Percentiles rank a stretch among this genome's conserved stretches.
phyloP scores from a whole-genome alignment of 148 eudicot species.

The Cornus florida region DNA sequence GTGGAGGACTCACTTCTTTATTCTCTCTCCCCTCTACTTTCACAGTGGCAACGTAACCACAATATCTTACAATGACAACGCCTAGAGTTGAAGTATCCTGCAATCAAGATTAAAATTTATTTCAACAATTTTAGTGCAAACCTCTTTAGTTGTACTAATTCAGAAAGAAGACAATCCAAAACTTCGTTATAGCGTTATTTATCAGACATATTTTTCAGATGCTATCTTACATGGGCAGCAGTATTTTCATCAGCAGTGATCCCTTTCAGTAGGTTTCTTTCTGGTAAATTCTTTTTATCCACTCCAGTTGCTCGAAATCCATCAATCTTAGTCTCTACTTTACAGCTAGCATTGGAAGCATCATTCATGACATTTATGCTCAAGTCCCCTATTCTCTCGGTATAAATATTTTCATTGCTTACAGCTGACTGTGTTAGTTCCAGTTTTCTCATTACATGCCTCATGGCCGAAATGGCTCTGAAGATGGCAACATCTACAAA shows the following conservation, averaged over 20 bases:
- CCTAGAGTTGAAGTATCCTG: constrained; percentile 95
- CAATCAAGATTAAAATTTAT: constrained; percentile 20
- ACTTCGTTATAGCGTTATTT: background rate
- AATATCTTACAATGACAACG: constrained; percentile 72
- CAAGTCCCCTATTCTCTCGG: constrained; percentile 80
- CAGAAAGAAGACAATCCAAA: background rate
- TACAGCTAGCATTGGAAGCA: constrained; percentile 74
- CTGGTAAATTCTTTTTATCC: constrained; percentile 55
- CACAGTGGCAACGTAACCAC: constrained; percentile 81
- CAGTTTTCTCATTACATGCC: constrained; percentile 52
- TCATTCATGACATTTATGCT: constrained; percentile 67
- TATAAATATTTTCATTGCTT: constrained; percentile 40
- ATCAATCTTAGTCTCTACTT: constrained; percentile 94
- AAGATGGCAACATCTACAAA: constrained; percentile 98
- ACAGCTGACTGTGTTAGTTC: constrained; percentile 28
- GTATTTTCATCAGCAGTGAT: constrained; percentile 99
- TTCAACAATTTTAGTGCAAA: background rate
- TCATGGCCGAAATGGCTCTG: constrained; percentile 65
- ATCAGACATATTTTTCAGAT: background rate
- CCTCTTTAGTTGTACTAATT: background rate
- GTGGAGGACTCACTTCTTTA: constrained; percentile 29
- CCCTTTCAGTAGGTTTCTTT: constrained; percentile 91
- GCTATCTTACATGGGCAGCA: constrained; percentile 88
- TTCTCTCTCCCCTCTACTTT: constrained; percentile 69
- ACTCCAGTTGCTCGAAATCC: constrained; percentile 79